Percentiles rank a stretch among this genome's conserved stretches.
Conservation (phyloP, 2,329 filamentous ascomycete species). For the Xylaria sp. region DNA sequence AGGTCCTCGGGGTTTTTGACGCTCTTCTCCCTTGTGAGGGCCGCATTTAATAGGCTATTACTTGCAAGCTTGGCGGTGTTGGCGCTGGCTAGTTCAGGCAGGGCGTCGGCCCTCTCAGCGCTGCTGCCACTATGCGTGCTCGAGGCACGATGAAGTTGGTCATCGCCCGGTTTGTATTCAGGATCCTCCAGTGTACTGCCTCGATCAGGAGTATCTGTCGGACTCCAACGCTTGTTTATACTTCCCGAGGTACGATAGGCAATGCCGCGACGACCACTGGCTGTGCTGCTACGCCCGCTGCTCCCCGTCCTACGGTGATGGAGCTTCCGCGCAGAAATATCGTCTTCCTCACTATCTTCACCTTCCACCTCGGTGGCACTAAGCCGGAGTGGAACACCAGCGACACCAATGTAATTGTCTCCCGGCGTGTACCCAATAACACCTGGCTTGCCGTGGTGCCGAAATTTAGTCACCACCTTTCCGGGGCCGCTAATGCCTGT, state of each 20-base stretch:
- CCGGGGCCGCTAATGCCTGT: constrained; percentile 70
- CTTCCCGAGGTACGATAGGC: constrained; percentile 64
- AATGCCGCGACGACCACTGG: constrained; percentile 60
- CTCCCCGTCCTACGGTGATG: constrained; percentile 78
- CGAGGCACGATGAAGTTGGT: constrained; percentile 51
- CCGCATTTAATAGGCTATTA: constrained; percentile 67
- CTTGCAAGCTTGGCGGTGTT: constrained; percentile 62
- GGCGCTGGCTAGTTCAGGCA: constrained; percentile 61
- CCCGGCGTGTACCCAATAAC: constrained; percentile 82
- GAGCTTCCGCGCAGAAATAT: constrained; percentile 59
- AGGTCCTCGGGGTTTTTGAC: constrained; percentile 76
- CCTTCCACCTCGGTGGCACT: constrained; percentile 96
- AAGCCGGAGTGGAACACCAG: constrained; percentile 87
- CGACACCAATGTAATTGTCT: constrained; percentile 76
- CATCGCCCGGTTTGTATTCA: constrained; percentile 48
- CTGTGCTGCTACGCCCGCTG: constrained; percentile 76
- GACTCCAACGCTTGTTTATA: constrained; percentile 60
- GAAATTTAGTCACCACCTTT: constrained; percentile 84
- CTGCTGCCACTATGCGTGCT: constrained; percentile 67
- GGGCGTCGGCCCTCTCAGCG: constrained; percentile 68
- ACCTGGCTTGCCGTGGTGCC: constrained; percentile 84
- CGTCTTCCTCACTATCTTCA: constrained; percentile 82
- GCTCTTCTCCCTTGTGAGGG: constrained; percentile 71
- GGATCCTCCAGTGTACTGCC: constrained; percentile 60
- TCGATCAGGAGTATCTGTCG: constrained; percentile 66